Evolutionary conservation across 306 rosid genomes (phyloP).

Genomic region (Amphicarpaea edgeworthii): DNA sequence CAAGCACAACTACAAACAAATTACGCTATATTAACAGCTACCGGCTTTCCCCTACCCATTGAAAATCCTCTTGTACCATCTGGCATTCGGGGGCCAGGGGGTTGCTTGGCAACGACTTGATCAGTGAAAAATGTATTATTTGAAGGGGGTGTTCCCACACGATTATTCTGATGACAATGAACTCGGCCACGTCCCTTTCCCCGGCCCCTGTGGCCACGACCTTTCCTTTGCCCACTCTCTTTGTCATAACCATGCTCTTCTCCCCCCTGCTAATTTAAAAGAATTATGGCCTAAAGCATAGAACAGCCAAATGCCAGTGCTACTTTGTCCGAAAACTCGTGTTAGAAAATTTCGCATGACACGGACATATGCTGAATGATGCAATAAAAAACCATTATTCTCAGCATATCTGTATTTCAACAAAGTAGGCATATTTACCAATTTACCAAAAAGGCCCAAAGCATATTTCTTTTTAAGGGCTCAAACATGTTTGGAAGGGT

Average conservation of each 20-base stretch:
- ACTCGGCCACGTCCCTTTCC: slow-evolving; percentile 86
- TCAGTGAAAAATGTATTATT: slow-evolving; percentile 58
- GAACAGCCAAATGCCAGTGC: slow-evolving; percentile 20
- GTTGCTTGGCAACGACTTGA: slow-evolving; percentile 69
- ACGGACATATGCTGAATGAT: slow-evolving; percentile 22
- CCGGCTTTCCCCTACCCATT: slow-evolving; percentile 88
- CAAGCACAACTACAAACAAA: slow-evolving; percentile 37
- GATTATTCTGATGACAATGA: slow-evolving; percentile 71
- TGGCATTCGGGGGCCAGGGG: slow-evolving; percentile 99
- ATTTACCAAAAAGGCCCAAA: neutral
- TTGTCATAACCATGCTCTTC: slow-evolving; percentile 82
- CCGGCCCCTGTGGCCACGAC: slow-evolving; percentile 68
- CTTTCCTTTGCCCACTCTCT: slow-evolving; percentile 85
- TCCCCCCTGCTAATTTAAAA: slow-evolving; percentile 71
- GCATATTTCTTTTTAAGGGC: neutral
- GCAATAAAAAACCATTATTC: slow-evolving; percentile 19
- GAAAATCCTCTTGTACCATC: slow-evolving; percentile 97
- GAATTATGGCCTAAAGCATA: slow-evolving; percentile 27
- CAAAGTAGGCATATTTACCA: slow-evolving; percentile 9
- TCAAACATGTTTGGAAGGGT: slow-evolving; percentile 4
- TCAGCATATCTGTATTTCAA: slow-evolving; percentile 19
- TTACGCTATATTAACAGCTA: slow-evolving; percentile 70
- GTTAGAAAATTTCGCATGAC: neutral
- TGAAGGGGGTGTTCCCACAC: slow-evolving; percentile 67
- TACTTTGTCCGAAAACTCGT: neutral